Evolutionary conservation across 345 rosid genomes (phyloP), one percentile per base, ranked within the genome.

Genomic region (Excoecaria agallocha): DNA sequence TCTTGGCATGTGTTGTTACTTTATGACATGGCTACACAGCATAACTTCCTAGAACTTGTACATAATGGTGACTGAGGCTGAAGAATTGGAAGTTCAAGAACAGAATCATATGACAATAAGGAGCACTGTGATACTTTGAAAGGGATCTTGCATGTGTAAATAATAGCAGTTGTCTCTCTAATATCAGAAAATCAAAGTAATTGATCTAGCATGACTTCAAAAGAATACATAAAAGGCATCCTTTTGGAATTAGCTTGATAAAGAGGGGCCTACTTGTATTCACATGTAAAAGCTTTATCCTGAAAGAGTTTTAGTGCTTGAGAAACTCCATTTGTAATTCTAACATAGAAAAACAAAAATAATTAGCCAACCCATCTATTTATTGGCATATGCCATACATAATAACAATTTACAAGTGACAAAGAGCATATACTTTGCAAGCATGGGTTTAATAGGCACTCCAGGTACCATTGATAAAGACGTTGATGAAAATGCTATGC

Each of bases 371-470:
- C 20, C 37, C 70, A 82, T 58, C 49, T 76, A 73, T 25, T 74
- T 22, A 68, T 25, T 6, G 50, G 37, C 22, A 57, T 6, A 49
- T 50, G 74, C 56, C 56, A 41, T 38, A 61, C 64, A 43, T 54
- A 39, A 68, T 37, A 57, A 57, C 17, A 24, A 59, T 69, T 60
- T 64, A 61, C n/a, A 70, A 48, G 57, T 43, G 68, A 70, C 60
- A 6, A 2, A 69, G 61, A 43, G 73, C 11, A 68, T 71, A 66
- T 90, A 93, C 98, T 86, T 91, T 75, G 97, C 97, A 66, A 93
- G 98, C 97, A 93, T 91, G 55, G 96, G 97, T 87, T 90, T 91
- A 20, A 93, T 88, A 77, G 98, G 97, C 74, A 89, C 77, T 77
- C 96, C 96, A 6, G 94, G 92, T 78, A 82, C 80, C 93, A 91